Evolutionary conservation across 225 moss, liverwort and hornwort species (phyloP), one percentile per base, ranked within the genome.

Genomic region (Straminergon stramineum): DNA sequence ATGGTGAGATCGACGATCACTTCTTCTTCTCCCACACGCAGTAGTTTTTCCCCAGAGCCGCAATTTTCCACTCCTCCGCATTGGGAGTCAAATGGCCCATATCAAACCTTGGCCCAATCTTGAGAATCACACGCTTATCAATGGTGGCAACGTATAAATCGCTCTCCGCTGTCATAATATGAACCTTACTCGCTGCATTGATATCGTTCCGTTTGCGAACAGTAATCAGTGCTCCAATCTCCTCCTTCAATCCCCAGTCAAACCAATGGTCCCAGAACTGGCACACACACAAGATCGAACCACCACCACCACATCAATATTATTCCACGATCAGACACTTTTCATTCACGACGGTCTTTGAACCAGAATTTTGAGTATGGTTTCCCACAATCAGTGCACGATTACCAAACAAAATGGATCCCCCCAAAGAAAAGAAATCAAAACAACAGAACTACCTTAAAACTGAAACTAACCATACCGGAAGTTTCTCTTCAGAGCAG

Each of bases 11-110:
- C 13, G 53, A 18, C 16, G n/a, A 53, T 90, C 69, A 87, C 64
- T 95, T 95, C 86, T 95, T 95, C 86, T 95, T 96, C 90, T 96
- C 97, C 97, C 97, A 97, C 5, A 96, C 91, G 74, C 96, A 97
- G 87, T 97, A 97, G 71, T 96, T 86, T 37, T 97, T 93, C 11
- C 97, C 97, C 24, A 81, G 69, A 9, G 94, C 94, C 27, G 88
- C 96, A 9, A 94, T 66, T 55, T 90, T 81, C 58, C 91, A 97
- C 63, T 95, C 91, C 19, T 90, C 95, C 32, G 85, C 57, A 45
- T 88, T 89, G 8, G 96, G 97, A 32, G 92, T 88, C 79, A 94
- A 73, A 68, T 86, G 84, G 30, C 95, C 97, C 81, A 98, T 95
- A 65, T 97, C 95, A 52, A 70, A 92, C 39, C 95, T 91, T 24